These are phyloP conservation scores for Kurtzmaniella quercitrusa DNA, from an alignment of 1,139 yeast species.

Conservation along the genomic window DNA sequence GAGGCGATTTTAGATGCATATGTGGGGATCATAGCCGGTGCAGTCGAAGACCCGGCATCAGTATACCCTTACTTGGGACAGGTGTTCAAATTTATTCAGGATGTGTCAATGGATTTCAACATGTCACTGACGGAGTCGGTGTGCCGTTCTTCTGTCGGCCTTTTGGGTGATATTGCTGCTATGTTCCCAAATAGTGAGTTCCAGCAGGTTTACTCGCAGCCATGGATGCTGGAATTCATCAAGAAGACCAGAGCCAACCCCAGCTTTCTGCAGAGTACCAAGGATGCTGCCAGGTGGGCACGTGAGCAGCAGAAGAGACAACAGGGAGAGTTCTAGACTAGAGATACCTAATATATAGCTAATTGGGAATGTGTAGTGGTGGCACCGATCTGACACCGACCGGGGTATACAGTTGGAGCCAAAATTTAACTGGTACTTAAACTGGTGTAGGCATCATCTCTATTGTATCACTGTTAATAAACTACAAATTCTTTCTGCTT, in stretches of 20 bases:
- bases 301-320: conserved; percentile 77
- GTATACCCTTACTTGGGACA: conserved; percentile 62
- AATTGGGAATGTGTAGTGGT: background rate
- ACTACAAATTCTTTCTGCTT: too few species aligned
- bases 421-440: too few species aligned
- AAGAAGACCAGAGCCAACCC: conserved; percentile 66
- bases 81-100: conserved; percentile 65
- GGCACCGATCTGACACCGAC: too few species aligned
- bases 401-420: too few species aligned
- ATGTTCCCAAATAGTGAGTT: conserved; percentile 78
- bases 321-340: conserved; percentile 12
- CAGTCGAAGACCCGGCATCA: conserved; percentile 63
- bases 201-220: conserved; percentile 58
- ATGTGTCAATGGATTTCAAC: conserved; percentile 56
- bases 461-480: too few species aligned
- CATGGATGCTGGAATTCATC: conserved; percentile 77
- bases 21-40: conserved; percentile 90
- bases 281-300: conserved; percentile 95
- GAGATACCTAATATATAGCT: background rate
- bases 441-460: too few species aligned
- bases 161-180: conserved; percentile 87
- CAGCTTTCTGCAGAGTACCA: conserved; percentile 59
- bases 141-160: conserved; percentile 77
- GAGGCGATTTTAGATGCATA: conserved; percentile 92
- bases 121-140: conserved; percentile 60